phyloP scores from a whole-genome alignment of 2,329 filamentous ascomycete species.

The Fusarium xyrophilum region DNA sequence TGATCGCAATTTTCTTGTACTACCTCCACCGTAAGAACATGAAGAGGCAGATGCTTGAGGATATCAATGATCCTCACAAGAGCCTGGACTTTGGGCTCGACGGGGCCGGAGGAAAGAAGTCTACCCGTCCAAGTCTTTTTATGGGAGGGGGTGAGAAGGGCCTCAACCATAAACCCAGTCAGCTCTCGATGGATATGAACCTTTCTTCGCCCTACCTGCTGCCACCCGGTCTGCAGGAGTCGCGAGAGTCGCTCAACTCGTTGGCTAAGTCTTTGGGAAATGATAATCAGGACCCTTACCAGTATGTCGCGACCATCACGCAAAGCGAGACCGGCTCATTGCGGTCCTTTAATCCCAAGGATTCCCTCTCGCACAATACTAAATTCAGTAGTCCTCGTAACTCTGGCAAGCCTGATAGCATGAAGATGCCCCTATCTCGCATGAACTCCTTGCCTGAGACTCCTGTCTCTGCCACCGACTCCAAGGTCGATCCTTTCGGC shows the following conservation, averaged over 20 bases:
- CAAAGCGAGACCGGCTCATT: conserved; percentile 63
- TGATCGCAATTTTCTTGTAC: conserved; percentile 71
- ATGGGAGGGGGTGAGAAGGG: conserved; percentile 63
- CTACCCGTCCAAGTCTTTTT: conserved; percentile 47
- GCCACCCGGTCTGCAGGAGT: conserved; percentile 79
- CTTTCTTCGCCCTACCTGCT: conserved; percentile 89
- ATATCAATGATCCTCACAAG: conserved; percentile 84
- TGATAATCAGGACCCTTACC: conserved; percentile 85
- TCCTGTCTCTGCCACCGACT: conserved; percentile 44
- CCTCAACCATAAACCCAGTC: conserved; percentile 52
- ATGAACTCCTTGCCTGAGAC: conserved; percentile 56
- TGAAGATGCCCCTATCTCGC: conserved; percentile 45
- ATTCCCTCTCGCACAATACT: conserved; percentile 57
- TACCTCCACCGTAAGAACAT: conserved; percentile 82
- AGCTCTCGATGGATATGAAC: conserved; percentile 76
- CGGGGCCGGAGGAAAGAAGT: conserved; percentile 44
- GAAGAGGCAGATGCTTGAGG: conserved; percentile 75
- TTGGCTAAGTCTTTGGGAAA: conserved; percentile 77
- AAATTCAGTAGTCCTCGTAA: conserved; percentile 49
- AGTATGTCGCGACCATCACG: conserved; percentile 65
- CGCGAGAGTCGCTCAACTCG: conserved; percentile 85
- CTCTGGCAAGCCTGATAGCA: conserved; percentile 41
- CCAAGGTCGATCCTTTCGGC: conserved; percentile 47
- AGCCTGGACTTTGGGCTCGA: conserved; percentile 91
- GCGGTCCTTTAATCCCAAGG: conserved; percentile 56